These are phyloP conservation scores for Podospora fimiseda DNA, from an alignment of 495 filamentous ascomycete species.

Conservation along the genomic window DNA sequence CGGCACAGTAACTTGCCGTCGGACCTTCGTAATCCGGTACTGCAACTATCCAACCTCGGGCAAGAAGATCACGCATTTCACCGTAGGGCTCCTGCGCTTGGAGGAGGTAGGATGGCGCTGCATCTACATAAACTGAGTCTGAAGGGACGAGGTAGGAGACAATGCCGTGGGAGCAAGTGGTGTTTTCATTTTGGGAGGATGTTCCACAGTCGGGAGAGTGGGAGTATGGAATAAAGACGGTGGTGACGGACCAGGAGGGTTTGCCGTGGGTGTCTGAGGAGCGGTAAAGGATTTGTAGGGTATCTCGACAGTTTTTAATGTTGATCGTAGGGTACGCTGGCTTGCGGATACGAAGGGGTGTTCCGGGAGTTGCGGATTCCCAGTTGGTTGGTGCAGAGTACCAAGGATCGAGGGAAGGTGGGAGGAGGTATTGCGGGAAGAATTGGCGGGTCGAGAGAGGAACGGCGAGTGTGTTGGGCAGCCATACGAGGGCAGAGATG, in stretches of 20 bases:
- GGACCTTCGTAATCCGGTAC: constrained; percentile 46
- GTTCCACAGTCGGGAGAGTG: background rate
- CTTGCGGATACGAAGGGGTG: constrained; percentile 37
- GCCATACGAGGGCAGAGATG: no score
- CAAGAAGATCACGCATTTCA: constrained; percentile 18
- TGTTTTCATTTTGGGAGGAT: background rate
- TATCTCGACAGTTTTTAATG: constrained; percentile 22
- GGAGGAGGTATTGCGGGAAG: constrained; percentile 12
- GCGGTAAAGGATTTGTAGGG: constrained; percentile 48
- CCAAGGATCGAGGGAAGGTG: constrained; percentile 41
- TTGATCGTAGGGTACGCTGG: constrained; percentile 30
- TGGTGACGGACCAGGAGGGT: constrained; percentile 45
- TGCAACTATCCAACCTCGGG: constrained; percentile 32
- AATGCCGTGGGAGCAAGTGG: constrained; percentile 11
- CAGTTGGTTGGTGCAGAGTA: constrained; percentile 39
- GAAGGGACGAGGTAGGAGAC: constrained; percentile 17
- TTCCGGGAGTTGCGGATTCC: constrained; percentile 34
- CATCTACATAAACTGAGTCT: constrained; percentile 14
- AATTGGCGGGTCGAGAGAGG: background rate
- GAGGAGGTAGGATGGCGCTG: constrained; percentile 13
- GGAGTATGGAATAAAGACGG: constrained; percentile 38
- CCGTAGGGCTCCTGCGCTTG: constrained; percentile 19
- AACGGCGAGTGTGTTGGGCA: no score
- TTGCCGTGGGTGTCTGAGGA: constrained; percentile 40
- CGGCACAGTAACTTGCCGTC: constrained; percentile 35